phyloP scores from a whole-genome alignment of 768 basidiomycete species.

The Leccinum broughii region DNA sequence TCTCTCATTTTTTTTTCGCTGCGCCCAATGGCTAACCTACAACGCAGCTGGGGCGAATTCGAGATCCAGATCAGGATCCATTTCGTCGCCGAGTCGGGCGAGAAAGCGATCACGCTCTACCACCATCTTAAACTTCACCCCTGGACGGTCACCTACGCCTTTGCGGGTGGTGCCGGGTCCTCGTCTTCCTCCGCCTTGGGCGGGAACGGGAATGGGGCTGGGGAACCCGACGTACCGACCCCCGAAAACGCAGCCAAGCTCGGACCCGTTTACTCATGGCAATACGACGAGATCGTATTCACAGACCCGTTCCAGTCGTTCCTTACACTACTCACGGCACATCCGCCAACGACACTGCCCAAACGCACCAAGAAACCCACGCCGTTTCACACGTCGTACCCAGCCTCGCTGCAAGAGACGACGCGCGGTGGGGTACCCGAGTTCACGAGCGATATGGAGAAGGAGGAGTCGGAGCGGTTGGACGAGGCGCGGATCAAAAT shows the following conservation, averaged over 20 bases:
- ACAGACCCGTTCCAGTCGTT: conserved; percentile 89
- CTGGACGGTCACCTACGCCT: conserved; percentile 54
- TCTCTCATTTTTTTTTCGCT: neutral
- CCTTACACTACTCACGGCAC: conserved; percentile 73
- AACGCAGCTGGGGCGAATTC: conserved; percentile 92
- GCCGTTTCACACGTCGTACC: conserved; percentile 71
- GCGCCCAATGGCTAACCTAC: neutral
- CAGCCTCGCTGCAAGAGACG: conserved; percentile 60
- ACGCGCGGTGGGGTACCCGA: conserved; percentile 71
- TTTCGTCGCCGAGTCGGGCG: conserved; percentile 85
- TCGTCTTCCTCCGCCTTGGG: neutral
- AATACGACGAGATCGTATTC: conserved; percentile 98
- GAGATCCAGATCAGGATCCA: conserved; percentile 91
- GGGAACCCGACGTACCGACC: conserved; percentile 64
- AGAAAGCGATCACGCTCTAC: conserved; percentile 84
- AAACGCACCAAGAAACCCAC: conserved; percentile 56
- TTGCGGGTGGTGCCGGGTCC: conserved; percentile 4
- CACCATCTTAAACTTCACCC: conserved; percentile 97
- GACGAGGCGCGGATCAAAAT: conserved; percentile 74
- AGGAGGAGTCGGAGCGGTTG: conserved; percentile 77
- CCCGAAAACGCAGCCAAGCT: conserved; percentile 64
- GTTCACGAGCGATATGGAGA: conserved; percentile 83
- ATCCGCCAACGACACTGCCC: conserved; percentile 83
- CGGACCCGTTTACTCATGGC: conserved; percentile 93
- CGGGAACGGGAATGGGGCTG: too few relatives aligned